Evolutionary conservation across 2,329 filamentous ascomycete genomes (phyloP).

Genomic region (Aschersonia sp.): DNA sequence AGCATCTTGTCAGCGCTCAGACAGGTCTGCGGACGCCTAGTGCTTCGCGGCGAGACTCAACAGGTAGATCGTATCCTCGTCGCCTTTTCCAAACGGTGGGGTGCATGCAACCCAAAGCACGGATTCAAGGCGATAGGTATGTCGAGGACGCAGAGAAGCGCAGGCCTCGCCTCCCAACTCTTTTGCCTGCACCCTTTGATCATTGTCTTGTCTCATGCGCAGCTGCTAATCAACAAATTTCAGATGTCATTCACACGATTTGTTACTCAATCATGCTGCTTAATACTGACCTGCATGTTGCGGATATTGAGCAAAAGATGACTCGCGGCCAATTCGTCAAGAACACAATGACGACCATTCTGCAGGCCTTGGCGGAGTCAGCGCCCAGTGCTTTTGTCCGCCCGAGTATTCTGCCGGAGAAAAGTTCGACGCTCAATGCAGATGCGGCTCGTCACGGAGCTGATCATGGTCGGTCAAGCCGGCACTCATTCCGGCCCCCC

Average conservation of each 20-base stretch:
- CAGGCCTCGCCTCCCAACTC: not conserved
- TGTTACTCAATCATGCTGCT: conserved; percentile 91
- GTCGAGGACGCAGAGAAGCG: conserved; percentile 10
- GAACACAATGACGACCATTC: conserved; percentile 86
- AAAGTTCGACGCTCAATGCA: conserved; percentile 14
- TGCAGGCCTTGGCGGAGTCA: conserved; percentile 60
- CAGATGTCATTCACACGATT: conserved; percentile 87
- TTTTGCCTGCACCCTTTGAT: no score
- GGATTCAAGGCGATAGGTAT: conserved; percentile 80
- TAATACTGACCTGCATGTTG: conserved; percentile 90
- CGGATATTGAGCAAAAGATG: conserved; percentile 95
- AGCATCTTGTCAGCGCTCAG: conserved; percentile 70
- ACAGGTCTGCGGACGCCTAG: conserved; percentile 64
- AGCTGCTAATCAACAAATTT: not conserved
- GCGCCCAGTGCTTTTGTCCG: conserved; percentile 51
- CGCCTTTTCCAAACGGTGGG: conserved; percentile 82
- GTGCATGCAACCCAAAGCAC: conserved; percentile 79
- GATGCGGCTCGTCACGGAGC: conserved; percentile 18
- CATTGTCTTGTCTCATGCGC: no score
- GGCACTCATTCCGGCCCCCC: conserved; percentile 35
- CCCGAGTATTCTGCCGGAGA: conserved; percentile 37
- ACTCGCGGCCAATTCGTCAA: conserved; percentile 87
- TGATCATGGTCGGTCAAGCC: conserved; percentile 24
- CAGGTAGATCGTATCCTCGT: conserved; percentile 92
- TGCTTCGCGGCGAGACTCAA: conserved; percentile 84